A percentile compares a stretch with the other conserved stretches of the same genome.
Conservation (phyloP, 129 eudicot species). For the Flaveria brownii region DNA sequence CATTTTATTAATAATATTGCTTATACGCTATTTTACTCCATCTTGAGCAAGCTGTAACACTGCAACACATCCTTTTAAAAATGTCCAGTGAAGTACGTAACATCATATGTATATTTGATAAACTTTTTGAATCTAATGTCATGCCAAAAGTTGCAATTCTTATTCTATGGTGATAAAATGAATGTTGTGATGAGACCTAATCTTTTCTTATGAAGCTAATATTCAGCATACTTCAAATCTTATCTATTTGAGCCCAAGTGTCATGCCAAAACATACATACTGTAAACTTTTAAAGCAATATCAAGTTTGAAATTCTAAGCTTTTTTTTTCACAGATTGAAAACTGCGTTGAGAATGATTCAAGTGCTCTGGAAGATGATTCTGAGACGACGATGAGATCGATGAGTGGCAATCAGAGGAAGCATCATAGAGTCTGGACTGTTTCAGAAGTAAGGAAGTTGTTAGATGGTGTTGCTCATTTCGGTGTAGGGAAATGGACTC, state of each 20-base stretch:
- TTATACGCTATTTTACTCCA: background rate
- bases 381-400: slow-evolving; percentile 24
- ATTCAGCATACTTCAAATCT: background rate
- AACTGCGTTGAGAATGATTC: slow-evolving; percentile 26
- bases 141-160: background rate
- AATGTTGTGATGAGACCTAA: background rate
- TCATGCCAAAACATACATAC: background rate
- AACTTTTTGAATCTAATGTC: no score
- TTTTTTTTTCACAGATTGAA: slow-evolving; percentile 18
- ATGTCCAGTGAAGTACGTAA: background rate
- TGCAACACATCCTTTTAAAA: background rate
- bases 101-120: background rate
- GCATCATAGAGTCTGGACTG: slow-evolving; percentile 66
- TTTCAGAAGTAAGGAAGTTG: slow-evolving; percentile 69
- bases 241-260: background rate
- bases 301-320: background rate
- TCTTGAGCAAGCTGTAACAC: background rate
- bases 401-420: slow-evolving; percentile 51
- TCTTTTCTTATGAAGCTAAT: background rate
- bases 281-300: background rate
- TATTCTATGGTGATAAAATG: background rate
- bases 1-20: background rate
- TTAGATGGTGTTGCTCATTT: slow-evolving; percentile 78
- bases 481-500: slow-evolving; percentile 92
- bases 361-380: slow-evolving; percentile 41